Evolutionary conservation across 75 land plant species (phyloP).

Genomic region (Pseudotsuga menziesii): DNA sequence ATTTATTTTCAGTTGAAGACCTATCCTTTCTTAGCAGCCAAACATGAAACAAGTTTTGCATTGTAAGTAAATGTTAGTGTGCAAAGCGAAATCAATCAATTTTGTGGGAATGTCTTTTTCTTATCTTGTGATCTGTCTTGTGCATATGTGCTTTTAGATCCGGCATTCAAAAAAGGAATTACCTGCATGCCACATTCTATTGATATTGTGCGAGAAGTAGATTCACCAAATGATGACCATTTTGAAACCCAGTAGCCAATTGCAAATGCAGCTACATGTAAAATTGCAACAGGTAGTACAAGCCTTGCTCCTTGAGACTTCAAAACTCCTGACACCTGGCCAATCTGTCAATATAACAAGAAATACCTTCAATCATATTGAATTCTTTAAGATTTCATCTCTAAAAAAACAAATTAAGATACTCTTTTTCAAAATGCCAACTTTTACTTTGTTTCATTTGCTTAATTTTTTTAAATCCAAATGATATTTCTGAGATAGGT

Average conservation of each 20-base stretch:
- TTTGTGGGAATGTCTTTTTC: no score
- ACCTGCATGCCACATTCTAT: constrained; percentile 99
- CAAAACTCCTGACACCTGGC: constrained; percentile 92
- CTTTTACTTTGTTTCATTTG: neutral
- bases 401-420: neutral
- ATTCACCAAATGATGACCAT: constrained; percentile 77
- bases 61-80: no score
- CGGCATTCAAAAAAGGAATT: neutral
- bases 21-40: no score
- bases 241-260: constrained; percentile 87
- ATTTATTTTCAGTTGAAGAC: no score
- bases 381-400: neutral
- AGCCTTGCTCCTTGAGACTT: constrained; percentile 86
- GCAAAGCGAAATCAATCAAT: no score
- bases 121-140: no score
- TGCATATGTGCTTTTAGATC: no score
- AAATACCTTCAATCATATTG: neutral
- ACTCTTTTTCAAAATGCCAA: neutral
- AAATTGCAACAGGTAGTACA: constrained; percentile 75
- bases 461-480: neutral
- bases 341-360: constrained; percentile 46
- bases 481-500: neutral
- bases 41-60: no score
- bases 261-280: constrained; percentile 86
- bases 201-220: constrained; percentile 94